Conservation (phyloP, 257 asterid genomes). For the Solanum megistacrolobum region DNA sequence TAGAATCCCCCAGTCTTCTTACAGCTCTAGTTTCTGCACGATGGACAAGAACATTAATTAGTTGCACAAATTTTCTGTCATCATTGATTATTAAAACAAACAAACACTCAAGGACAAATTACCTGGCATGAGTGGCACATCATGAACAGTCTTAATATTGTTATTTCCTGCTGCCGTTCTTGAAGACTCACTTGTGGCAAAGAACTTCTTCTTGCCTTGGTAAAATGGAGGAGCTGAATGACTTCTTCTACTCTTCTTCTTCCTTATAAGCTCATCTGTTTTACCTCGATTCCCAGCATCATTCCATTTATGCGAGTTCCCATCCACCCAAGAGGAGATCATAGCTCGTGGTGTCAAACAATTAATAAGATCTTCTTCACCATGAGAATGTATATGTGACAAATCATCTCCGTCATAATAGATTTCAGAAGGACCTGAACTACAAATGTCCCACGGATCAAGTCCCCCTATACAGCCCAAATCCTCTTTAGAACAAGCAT, state of each 20-base stretch:
- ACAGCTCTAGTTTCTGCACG: constrained; percentile 32
- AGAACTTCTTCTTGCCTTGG: constrained; percentile 46
- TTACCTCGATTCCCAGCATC: constrained; percentile 14
- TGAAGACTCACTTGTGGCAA: constrained; percentile 32
- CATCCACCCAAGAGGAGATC: neutral
- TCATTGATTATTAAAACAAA: neutral
- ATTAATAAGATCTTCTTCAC: constrained; percentile 19
- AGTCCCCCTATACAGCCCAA: constrained; percentile 13
- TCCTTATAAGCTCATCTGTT: constrained; percentile 14
- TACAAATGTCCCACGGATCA: constrained; percentile 7
- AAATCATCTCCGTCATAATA: constrained; percentile 22
- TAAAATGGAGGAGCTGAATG: constrained; percentile 86
- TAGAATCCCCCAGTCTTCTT: constrained; percentile 15
- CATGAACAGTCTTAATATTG: constrained; percentile 2
- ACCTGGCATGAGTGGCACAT: constrained; percentile 26
- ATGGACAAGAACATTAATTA: neutral
- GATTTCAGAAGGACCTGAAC: constrained; percentile 18
- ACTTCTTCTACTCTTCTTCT: constrained; percentile 43
- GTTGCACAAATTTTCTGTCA: neutral
- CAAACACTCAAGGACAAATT: neutral
- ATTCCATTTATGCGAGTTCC: constrained; percentile 11
- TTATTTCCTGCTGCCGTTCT: constrained; percentile 22
- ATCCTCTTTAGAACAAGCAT: constrained; percentile 14
- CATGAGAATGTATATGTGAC: constrained; percentile 15
- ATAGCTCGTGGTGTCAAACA: neutral